Conservation (phyloP, 768 basidiomycete genomes). For the Vararia minispora region DNA sequence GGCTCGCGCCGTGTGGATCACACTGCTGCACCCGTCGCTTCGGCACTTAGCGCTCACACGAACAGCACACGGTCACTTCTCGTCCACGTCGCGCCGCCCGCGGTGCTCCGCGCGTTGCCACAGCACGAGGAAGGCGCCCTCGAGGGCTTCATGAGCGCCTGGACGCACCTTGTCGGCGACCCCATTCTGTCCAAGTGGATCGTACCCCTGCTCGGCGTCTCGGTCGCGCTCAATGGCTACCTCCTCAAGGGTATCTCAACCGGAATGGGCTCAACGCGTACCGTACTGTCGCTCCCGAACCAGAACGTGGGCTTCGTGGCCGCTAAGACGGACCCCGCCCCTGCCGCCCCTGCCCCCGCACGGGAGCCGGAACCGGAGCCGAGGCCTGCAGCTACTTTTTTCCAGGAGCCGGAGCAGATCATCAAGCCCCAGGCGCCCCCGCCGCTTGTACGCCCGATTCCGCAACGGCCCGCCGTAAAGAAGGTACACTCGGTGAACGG, state of each 20-base stretch:
- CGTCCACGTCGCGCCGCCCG: slow-evolving; percentile 51
- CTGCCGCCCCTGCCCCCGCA: slow-evolving; percentile 2
- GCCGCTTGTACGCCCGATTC: slow-evolving; percentile 13
- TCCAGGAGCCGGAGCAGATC: neutral
- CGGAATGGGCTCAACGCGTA: slow-evolving; percentile 24
- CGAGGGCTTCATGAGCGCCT: slow-evolving; percentile 81
- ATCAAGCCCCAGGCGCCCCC: slow-evolving; percentile 4
- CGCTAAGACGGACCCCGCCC: slow-evolving; percentile 3
- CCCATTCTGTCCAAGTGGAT: slow-evolving; percentile 94
- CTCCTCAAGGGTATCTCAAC: slow-evolving; percentile 78
- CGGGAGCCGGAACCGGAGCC: neutral
- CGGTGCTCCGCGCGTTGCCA: slow-evolving; percentile 40
- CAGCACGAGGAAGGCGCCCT: slow-evolving; percentile 37
- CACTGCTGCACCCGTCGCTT: slow-evolving; percentile 34
- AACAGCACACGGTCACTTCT: slow-evolving; percentile 27
- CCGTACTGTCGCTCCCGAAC: slow-evolving; percentile 12
- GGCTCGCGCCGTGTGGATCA: slow-evolving; percentile 55
- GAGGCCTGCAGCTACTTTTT: neutral
- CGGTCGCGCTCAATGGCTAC: slow-evolving; percentile 86
- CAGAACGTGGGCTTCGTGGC: slow-evolving; percentile 13
- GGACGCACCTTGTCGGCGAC: slow-evolving; percentile 89
- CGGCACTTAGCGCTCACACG: slow-evolving; percentile 23
- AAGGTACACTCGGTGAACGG: slow-evolving; percentile 15
- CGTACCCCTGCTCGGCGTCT: slow-evolving; percentile 74
- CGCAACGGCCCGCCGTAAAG: slow-evolving; percentile 14